Percentiles rank a stretch among this genome's conserved stretches.
Evolutionary conservation across 441 rosid genomes (phyloP).

Genomic region (Mallotus japonicus): DNA sequence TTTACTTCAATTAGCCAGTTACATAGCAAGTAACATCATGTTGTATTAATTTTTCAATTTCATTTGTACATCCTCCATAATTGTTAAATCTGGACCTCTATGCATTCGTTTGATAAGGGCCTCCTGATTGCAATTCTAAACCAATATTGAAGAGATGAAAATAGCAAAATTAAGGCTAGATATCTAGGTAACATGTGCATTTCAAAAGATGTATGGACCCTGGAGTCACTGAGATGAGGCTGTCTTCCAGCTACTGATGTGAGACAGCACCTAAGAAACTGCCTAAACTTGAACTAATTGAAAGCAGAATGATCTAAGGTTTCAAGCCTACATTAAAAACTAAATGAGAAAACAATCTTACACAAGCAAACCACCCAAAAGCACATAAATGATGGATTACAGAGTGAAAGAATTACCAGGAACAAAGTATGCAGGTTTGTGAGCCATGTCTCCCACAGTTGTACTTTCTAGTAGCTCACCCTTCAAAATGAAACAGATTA

Average conservation of each 20-base stretch:
- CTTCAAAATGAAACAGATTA: slow-evolving; percentile 74
- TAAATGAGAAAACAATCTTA: slow-evolving; percentile 1
- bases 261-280: slow-evolving; percentile 3
- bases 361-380: slow-evolving; percentile 1
- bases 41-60: background rate
- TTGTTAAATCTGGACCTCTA: background rate
- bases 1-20: background rate
- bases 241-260: slow-evolving; percentile 1
- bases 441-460: slow-evolving; percentile 90
- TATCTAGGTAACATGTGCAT: background rate
- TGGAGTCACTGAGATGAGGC: background rate
- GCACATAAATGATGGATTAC: background rate
- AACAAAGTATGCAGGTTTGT: slow-evolving; percentile 95
- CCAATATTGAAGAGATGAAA: background rate
- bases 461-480: slow-evolving; percentile 89
- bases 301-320: background rate
- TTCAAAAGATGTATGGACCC: background rate
- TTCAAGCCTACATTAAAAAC: slow-evolving; percentile 3
- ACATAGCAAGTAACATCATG: background rate
- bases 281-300: background rate
- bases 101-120: background rate
- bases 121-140: background rate
- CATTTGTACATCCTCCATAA: background rate
- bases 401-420: slow-evolving; percentile 60
- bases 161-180: background rate